Evolutionary conservation across 2,329 filamentous ascomycete species (phyloP).

Genomic region (Verticillium nubilum): DNA sequence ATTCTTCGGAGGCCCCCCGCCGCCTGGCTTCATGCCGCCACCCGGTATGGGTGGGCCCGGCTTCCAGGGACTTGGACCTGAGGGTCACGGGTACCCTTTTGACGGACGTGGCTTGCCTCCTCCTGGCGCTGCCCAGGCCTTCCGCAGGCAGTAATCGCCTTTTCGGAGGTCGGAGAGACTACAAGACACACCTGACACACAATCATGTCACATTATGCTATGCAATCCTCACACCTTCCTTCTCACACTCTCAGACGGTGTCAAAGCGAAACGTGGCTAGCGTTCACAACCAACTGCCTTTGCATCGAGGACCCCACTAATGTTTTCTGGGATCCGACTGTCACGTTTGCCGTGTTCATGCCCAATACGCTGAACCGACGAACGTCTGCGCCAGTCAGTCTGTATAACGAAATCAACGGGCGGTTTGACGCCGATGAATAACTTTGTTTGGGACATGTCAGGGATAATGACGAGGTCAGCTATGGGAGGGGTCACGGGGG

Average conservation of each 20-base stretch:
- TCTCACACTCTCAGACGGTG: not conserved
- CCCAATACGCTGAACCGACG: not conserved
- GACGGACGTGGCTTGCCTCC: constrained; percentile 52
- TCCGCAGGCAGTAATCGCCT: constrained; percentile 26
- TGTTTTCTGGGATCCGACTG: not conserved
- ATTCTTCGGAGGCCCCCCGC: constrained; percentile 45
- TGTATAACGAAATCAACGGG: not conserved
- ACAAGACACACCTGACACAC: not conserved
- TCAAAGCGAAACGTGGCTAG: not conserved
- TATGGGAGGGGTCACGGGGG: not conserved
- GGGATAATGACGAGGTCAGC: not conserved
- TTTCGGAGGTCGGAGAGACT: not conserved
- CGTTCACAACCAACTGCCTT: not conserved
- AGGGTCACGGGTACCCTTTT: constrained; percentile 45
- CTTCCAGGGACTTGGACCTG: constrained; percentile 24
- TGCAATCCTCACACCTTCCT: not conserved
- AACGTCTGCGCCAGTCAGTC: not conserved
- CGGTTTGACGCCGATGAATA: not conserved
- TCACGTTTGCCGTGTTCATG: not conserved
- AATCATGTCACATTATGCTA: not conserved
- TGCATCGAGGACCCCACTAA: not conserved
- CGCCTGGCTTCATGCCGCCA: constrained; percentile 50
- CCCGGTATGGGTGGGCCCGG: constrained; percentile 11
- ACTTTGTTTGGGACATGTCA: not conserved
- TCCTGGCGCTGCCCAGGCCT: constrained; percentile 31